phyloP scores from a whole-genome alignment of 2,329 filamentous ascomycete species.

The Sporothrix mexicana region DNA sequence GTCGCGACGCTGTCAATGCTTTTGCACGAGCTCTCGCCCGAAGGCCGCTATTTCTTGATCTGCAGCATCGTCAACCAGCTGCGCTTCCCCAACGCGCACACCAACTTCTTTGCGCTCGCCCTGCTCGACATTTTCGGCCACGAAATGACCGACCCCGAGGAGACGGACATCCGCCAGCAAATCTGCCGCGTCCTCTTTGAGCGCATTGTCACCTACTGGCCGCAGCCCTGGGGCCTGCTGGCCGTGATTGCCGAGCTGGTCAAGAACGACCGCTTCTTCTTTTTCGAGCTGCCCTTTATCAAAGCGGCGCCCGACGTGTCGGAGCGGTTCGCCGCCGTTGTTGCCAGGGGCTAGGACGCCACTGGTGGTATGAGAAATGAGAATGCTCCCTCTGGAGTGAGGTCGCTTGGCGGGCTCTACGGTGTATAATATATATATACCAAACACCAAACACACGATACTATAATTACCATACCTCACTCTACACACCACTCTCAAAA shows the following conservation, averaged over 20 bases:
- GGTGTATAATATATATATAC: no score
- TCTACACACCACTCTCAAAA: constrained; percentile 5
- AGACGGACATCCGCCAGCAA: constrained; percentile 83
- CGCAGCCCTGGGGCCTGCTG: constrained; percentile 94
- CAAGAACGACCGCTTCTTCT: constrained; percentile 87
- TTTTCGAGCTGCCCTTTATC: constrained; percentile 92
- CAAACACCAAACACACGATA: neutral
- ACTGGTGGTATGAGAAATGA: neutral
- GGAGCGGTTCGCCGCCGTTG: constrained; percentile 44
- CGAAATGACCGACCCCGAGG: constrained; percentile 74
- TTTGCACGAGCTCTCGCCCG: constrained; percentile 73
- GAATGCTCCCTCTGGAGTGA: no score
- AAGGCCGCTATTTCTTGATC: constrained; percentile 83
- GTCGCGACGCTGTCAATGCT: constrained; percentile 77
- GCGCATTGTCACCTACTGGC: constrained; percentile 84
- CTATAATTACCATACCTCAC: no score
- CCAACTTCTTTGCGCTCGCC: constrained; percentile 88
- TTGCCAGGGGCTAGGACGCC: constrained; percentile 23
- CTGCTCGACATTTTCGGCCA: constrained; percentile 84
- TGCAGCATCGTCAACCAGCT: constrained; percentile 89
- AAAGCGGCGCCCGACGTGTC: constrained; percentile 80
- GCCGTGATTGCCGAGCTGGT: constrained; percentile 86
- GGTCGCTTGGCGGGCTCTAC: no score
- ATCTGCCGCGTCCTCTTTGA: constrained; percentile 89
- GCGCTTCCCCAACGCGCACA: constrained; percentile 86